phyloP scores from a whole-genome alignment of 1,139 yeast genomes.

The Yamadazyma membranifaciens region DNA sequence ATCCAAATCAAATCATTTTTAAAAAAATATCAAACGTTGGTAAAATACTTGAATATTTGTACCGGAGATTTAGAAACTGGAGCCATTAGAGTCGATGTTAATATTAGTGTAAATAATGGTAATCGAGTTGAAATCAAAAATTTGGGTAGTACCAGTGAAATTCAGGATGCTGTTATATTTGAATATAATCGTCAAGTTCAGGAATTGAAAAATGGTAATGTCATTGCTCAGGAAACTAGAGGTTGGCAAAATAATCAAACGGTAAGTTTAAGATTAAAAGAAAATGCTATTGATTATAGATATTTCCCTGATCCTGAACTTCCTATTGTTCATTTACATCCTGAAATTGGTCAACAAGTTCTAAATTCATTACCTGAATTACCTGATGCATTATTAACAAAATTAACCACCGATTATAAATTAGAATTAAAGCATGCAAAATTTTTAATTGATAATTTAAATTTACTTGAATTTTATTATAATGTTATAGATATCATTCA shows the following conservation, averaged over 20 bases:
- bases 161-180: conserved; percentile 68
- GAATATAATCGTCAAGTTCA: conserved; percentile 72
- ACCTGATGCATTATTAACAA: conserved; percentile 60
- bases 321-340: conserved; percentile 53
- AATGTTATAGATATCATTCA: conserved; percentile 33
- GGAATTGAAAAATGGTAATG: conserved; percentile 32
- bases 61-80: conserved; percentile 93
- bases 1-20: conserved; percentile 76
- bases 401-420: conserved; percentile 43
- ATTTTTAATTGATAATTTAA: conserved; percentile 49
- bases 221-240: conserved; percentile 68
- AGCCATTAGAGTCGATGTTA: conserved; percentile 93
- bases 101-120: conserved; percentile 70
- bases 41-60: conserved; percentile 69
- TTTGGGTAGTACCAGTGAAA: conserved; percentile 80
- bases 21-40: conserved; percentile 72
- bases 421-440: conserved; percentile 71
- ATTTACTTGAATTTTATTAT: conserved; percentile 51
- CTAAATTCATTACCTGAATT: conserved; percentile 48
- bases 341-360: conserved; percentile 34
- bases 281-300: conserved; percentile 80
- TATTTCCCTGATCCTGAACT: conserved; percentile 95
- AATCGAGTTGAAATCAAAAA: conserved; percentile 87
- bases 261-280: conserved; percentile 68
- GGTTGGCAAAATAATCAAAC: conserved; percentile 87